Base-by-base conservation (phyloP, 2,329 filamentous ascomycete genomes). In the Talaromyces sp. region DNA sequence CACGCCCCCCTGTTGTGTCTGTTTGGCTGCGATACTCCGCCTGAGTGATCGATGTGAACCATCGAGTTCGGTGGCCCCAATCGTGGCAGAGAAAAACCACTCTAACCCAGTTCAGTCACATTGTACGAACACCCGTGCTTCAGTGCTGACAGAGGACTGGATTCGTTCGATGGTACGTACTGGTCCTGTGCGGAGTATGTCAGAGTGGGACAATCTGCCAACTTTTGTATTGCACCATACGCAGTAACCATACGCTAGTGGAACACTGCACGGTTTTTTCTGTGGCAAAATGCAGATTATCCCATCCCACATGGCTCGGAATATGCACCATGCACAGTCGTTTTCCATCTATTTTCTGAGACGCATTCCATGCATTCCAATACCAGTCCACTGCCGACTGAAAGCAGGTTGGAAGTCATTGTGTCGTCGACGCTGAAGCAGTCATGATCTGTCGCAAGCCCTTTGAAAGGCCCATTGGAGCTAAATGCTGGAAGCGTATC, bases 41-140 rank as follows among this genome's bases (percentile, higher is more conserved):
- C 52, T 39, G 33, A 13, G 17, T 22, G 15, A 33, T 31, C 49
- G 1, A 31, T 50, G 31, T 31, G 31, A 54, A 35, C 15, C 33
- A 22, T 39, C 52, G n/a, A 35, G 11, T 17, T n/a, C 25, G 49
- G n/a, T n/a, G 31, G 49, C 31, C 22, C 43, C 15, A 52, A 9
- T n/a, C 27, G 3, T 15, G 45, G 11, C 45, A 25, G 11, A 50
- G 22, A 13, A 17, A 49, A 49, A 27, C 3, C 15, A 62, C 13
- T 19, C 50, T 52, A 62, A 33, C 60, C 60, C 47, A 54, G 60
- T 54, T 33, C 39, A 62, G 60, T 54, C 60, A 54, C 31, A 62
- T 62, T 62, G 47, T 47, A 62, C 60, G 60, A 62, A 62, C 27
- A 37, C n/a, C n/a, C 43, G 58, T 61, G 43, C 58, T 49, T 37